Percentiles rank a stretch among this genome's conserved stretches.
Evolutionary conservation across 2,329 filamentous ascomycete species (phyloP).

Genomic region (Esteya vermicola): DNA sequence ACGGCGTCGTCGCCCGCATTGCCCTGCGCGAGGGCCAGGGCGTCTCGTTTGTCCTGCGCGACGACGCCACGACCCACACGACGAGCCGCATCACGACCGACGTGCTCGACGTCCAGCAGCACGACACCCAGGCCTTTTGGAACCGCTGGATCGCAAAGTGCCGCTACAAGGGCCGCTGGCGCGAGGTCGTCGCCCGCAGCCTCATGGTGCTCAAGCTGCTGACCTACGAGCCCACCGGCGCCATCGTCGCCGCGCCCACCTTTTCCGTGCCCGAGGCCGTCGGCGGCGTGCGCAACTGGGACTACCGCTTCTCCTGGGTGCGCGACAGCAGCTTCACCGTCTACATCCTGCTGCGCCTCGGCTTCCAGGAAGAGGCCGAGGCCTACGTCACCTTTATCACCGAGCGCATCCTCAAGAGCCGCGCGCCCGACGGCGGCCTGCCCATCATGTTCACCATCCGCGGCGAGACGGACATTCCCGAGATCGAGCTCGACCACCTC

Average conservation of each 20-base stretch:
- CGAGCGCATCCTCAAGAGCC: conserved; percentile 50
- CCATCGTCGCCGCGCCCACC: conserved; percentile 62
- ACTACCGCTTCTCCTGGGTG: conserved; percentile 68
- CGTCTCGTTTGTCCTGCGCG: conserved; percentile 54
- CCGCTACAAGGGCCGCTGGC: conserved; percentile 58
- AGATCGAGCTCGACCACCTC: conserved; percentile 53
- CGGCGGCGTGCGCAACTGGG: conserved; percentile 52
- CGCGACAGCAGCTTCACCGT: conserved; percentile 66
- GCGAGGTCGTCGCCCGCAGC: conserved; percentile 56
- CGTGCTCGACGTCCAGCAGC: conserved; percentile 47
- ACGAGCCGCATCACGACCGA: conserved; percentile 42
- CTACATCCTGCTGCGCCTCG: conserved; percentile 62
- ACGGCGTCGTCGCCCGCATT: conserved; percentile 48
- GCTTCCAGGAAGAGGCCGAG: conserved; percentile 62
- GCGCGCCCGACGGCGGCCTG: conserved; percentile 44
- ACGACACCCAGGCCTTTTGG: conserved; percentile 59
- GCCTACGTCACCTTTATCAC: conserved; percentile 69
- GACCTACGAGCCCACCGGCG: conserved; percentile 65
- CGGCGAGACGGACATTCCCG: conserved; percentile 61
- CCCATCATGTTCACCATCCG: conserved; percentile 75
- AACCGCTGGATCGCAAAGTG: conserved; percentile 58
- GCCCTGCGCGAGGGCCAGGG: conserved; percentile 50
- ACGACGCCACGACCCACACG: conserved; percentile 43
- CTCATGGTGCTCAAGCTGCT: conserved; percentile 63
- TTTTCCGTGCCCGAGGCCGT: conserved; percentile 66